Percentiles rank a stretch among this genome's conserved stretches.
phyloP scores from a whole-genome alignment of 768 basidiomycete genomes.

The Hypholoma sublateritium region DNA sequence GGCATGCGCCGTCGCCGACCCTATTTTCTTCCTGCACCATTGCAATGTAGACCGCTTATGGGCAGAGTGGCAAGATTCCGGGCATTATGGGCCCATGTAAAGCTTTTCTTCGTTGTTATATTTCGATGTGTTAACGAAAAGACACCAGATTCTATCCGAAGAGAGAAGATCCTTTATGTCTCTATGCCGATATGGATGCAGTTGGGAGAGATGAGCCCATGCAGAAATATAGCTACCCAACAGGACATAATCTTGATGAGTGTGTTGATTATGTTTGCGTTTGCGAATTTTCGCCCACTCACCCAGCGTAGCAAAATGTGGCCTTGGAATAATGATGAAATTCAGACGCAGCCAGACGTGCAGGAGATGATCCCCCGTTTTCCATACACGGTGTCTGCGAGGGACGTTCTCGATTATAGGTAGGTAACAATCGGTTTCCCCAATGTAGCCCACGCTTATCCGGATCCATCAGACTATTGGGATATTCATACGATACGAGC shows the following conservation, averaged over 20 bases:
- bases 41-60: slow-evolving; percentile 12
- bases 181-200: slow-evolving; percentile 9
- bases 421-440: background rate
- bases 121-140: background rate
- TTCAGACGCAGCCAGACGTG: background rate
- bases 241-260: slow-evolving; percentile 11
- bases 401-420: slow-evolving; percentile 11
- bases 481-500: slow-evolving; percentile 11
- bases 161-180: slow-evolving; percentile 3
- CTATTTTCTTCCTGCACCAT: slow-evolving; percentile 13
- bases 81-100: slow-evolving; percentile 12
- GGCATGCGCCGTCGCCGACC: slow-evolving; percentile 5
- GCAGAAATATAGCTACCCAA: slow-evolving; percentile 4
- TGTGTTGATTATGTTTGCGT: background rate
- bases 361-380: slow-evolving; percentile 11
- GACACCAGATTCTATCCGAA: slow-evolving; percentile 9
- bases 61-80: slow-evolving; percentile 14
- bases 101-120: background rate
- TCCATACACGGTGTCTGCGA: slow-evolving; percentile 6
- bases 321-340: slow-evolving; percentile 10
- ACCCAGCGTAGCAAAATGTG: slow-evolving; percentile 7
- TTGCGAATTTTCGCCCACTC: background rate
- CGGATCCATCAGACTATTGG: background rate
- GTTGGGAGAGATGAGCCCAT: slow-evolving; percentile 1
- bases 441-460: background rate